Evolutionary conservation across 1,284 basidiomycete species (phyloP), one percentile per base, ranked within the genome.

Genomic region (Rhodotorula mucilaginosa): DNA sequence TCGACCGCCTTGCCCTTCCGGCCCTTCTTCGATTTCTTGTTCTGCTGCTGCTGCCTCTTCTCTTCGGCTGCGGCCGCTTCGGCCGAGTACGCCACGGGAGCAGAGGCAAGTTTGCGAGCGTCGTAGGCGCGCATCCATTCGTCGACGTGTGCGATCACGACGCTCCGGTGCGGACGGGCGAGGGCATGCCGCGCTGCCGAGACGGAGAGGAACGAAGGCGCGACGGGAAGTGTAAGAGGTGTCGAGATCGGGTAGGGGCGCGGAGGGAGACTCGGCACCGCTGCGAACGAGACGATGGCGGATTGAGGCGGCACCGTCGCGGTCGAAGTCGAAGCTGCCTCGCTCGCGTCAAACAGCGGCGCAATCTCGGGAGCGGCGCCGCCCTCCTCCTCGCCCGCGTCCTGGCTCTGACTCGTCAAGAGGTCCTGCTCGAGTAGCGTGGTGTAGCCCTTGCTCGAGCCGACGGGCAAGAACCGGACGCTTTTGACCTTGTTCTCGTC

Each of bases 121-220:
- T 76, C 73, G 63, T 63, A 72, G 3, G 52, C 15, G 5, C 60
- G n/a, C 73, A 74, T 76, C 75, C 75, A 76, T 7, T 65, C 60
- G 69, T 76, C 75, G 8, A 65, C 68, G 69, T 76, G 75, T 6
- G 73, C 62, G 61, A 64, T 69, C 19, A 71, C 65, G 59, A 54
- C 1, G 5, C 54, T 63, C 15, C 65, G 66, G 44, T 69, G 73
- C 6, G 75, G 75, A 16, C 75, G 64, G 12, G 64, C 56, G 29
- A 58, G 39, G 5, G 58, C 44, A 49, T 76, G 68, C 3, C 61
- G 62, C 3, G 49, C 39, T 26, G 68, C 63, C 18, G 69, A 67
- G 23, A 49, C 19, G 47, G 70, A 19, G 49, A 74, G 66, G 64
- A 67, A 67, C 1, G 60, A 47, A 2, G 58, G 52, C 5, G 58